Percentiles rank a stretch among this genome's conserved stretches.
Conservation (phyloP, 2,329 filamentous ascomycete species). For the Curvularia verruculosa region DNA sequence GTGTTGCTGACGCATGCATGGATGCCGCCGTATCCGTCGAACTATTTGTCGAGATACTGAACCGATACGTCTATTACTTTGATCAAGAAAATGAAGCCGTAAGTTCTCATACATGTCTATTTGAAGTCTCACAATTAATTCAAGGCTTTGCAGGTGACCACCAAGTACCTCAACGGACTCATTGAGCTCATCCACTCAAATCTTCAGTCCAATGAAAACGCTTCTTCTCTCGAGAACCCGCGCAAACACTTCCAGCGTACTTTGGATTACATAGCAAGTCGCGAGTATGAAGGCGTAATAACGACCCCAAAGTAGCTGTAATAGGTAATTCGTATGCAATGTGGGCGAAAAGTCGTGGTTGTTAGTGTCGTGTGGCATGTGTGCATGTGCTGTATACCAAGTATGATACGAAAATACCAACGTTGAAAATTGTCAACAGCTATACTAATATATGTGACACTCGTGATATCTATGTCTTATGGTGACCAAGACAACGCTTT, state of each 20-base stretch:
- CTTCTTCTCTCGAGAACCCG: conserved; percentile 82
- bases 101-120: conserved; percentile 39
- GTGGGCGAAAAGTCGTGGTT: not conserved
- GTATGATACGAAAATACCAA: not conserved
- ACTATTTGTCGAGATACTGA: conserved; percentile 96
- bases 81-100: conserved; percentile 98
- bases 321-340: not conserved
- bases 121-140: conserved; percentile 9
- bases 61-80: conserved; percentile 99
- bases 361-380: conserved; percentile 11
- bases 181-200: conserved; percentile 99
- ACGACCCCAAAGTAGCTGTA: conserved; percentile 62
- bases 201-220: conserved; percentile 83
- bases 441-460: not conserved
- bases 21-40: conserved; percentile 97
- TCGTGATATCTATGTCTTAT: not conserved
- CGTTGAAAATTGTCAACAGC: not conserved
- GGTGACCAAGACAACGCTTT: not conserved
- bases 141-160: conserved; percentile 70
- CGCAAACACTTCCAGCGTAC: conserved; percentile 94
- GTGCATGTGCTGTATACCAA: not conserved
- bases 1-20: conserved; percentile 98
- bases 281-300: conserved; percentile 92
- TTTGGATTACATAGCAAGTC: conserved; percentile 86
- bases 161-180: conserved; percentile 95